A percentile compares a stretch with the other conserved stretches of the same genome.
These are phyloP conservation scores for Verticillium zaregamsianum DNA, from an alignment of 2,329 filamentous ascomycete species.

Conservation along the genomic window DNA sequence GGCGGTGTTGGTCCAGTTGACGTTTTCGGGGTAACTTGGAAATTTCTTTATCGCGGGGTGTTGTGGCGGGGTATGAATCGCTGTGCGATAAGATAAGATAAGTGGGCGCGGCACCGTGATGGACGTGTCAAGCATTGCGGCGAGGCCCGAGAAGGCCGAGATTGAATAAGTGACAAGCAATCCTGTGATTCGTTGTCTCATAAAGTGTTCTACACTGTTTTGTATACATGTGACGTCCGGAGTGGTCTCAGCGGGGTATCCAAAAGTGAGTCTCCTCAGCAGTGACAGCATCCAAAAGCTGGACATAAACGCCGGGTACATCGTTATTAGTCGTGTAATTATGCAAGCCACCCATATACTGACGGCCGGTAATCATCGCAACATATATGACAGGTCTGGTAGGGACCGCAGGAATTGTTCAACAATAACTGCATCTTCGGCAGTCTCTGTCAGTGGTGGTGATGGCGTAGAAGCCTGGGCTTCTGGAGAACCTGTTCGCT, in stretches of 20 bases:
- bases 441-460: not conserved
- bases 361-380: slow-evolving; percentile 21
- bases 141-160: too few species aligned
- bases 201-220: not conserved
- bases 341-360: not conserved
- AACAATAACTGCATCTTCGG: slow-evolving; percentile 26
- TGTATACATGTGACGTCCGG: not conserved
- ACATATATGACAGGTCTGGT: slow-evolving; percentile 43
- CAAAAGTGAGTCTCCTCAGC: not conserved
- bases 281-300: not conserved
- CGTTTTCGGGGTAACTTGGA: not conserved
- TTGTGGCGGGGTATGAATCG: not conserved
- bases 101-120: not conserved
- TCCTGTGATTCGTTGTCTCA: not conserved
- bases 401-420: slow-evolving; percentile 28
- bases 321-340: not conserved
- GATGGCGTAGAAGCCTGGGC: not conserved
- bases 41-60: not conserved
- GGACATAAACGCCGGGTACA: too few species aligned
- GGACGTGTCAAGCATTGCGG: not conserved
- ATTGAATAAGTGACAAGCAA: not conserved
- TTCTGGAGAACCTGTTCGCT: not conserved
- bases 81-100: not conserved
- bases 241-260: not conserved
- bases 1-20: not conserved